Evolutionary conservation across 2,329 filamentous ascomycete species (phyloP).

Genomic region (Arthrobotrys conoides): DNA sequence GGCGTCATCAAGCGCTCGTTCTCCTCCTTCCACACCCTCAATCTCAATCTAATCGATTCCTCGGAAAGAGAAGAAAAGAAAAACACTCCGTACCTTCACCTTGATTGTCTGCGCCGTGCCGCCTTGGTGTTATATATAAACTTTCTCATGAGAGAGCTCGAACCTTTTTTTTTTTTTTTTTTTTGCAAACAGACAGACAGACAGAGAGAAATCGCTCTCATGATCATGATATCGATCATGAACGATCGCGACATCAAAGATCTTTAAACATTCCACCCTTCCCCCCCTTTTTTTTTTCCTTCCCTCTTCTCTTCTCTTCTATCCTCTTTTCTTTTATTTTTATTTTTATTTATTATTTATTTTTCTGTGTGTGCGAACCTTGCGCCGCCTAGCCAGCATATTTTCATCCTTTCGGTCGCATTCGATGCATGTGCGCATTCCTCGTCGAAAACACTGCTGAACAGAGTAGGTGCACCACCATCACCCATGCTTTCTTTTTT

Average conservation of each 20-base stretch:
- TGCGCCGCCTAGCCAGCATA: slow-evolving; percentile 37
- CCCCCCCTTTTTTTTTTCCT: background rate
- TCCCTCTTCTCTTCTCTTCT: background rate
- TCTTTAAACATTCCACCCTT: background rate
- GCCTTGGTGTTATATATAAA: slow-evolving; percentile 46
- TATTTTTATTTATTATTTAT: slow-evolving; percentile 5
- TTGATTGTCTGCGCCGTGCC: slow-evolving; percentile 30
- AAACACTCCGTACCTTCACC: slow-evolving; percentile 9
- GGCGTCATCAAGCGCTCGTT: slow-evolving; percentile 61
- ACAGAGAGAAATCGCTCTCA: slow-evolving; percentile 34
- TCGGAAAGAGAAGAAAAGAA: slow-evolving; percentile 27
- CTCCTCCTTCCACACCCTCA: slow-evolving; percentile 50
- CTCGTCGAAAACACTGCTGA: slow-evolving; percentile 45
- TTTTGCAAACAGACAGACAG: slow-evolving; percentile 34
- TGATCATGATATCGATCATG: slow-evolving; percentile 5
- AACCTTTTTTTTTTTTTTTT: no score
- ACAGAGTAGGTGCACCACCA: slow-evolving; percentile 48
- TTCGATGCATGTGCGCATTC: slow-evolving; percentile 60
- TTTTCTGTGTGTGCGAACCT: slow-evolving; percentile 38
- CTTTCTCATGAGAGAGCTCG: slow-evolving; percentile 49
- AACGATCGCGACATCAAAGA: background rate
- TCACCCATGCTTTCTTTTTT: slow-evolving; percentile 23
- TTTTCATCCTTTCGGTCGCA: slow-evolving; percentile 54
- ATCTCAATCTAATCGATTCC: no score
- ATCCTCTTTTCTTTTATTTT: background rate